These are phyloP conservation scores for Podospora anserina DNA, from an alignment of 495 filamentous ascomycete species.

Conservation along the genomic window DNA sequence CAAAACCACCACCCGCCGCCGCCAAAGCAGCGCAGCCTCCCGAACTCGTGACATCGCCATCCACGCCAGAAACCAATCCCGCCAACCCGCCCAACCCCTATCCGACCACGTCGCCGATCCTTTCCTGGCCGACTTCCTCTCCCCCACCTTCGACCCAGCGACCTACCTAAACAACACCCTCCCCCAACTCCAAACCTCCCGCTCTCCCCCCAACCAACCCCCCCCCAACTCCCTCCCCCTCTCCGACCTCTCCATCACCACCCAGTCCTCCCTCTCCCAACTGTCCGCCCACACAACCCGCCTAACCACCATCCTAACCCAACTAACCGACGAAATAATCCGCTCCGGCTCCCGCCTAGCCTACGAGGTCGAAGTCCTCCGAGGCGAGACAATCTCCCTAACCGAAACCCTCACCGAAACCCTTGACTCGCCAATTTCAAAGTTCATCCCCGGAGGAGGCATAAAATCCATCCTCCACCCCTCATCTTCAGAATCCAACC, in stretches of 20 bases:
- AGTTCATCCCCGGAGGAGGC: slow-evolving; percentile 60
- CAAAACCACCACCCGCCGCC: slow-evolving; percentile 26
- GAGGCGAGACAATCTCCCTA: slow-evolving; percentile 76
- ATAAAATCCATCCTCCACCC: not conserved
- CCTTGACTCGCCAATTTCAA: slow-evolving; percentile 63
- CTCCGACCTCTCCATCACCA: slow-evolving; percentile 72
- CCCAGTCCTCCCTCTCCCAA: slow-evolving; percentile 79
- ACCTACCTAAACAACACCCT: slow-evolving; percentile 77
- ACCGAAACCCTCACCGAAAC: slow-evolving; percentile 72
- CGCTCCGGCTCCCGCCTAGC: slow-evolving; percentile 79
- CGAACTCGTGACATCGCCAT: slow-evolving; percentile 22
- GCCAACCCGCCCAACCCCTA: slow-evolving; percentile 36
- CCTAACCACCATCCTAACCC: slow-evolving; percentile 76
- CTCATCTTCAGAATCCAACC: slow-evolving; percentile 8
- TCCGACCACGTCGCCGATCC: slow-evolving; percentile 60
- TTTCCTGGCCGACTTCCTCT: slow-evolving; percentile 63
- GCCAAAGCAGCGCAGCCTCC: slow-evolving; percentile 33
- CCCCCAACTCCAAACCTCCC: slow-evolving; percentile 55
- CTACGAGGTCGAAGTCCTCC: slow-evolving; percentile 91
- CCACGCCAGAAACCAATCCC: slow-evolving; percentile 29
- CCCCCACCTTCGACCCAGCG: slow-evolving; percentile 71
- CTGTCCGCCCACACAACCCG: slow-evolving; percentile 83
- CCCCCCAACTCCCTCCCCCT: slow-evolving; percentile 55
- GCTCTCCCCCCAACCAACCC: not conserved
- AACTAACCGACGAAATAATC: slow-evolving; percentile 91